Evolutionary conservation across 2,329 filamentous ascomycete genomes (phyloP), one percentile per base, ranked within the genome.

Genomic region (Volutella citrinella): DNA sequence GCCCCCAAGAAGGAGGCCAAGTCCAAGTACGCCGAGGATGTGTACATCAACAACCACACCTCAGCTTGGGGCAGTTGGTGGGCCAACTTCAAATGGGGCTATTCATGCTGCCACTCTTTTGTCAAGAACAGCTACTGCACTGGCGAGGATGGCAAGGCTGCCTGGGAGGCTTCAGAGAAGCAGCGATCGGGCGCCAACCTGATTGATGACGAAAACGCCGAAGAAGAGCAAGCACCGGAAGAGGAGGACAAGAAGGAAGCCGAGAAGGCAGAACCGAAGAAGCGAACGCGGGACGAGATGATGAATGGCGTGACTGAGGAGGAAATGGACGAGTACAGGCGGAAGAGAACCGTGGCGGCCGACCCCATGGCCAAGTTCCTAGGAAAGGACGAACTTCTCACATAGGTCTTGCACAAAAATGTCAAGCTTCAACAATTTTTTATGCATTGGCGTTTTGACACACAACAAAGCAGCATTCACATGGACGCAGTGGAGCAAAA

Each of bases 51-150:
- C 68, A 98, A 98, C 55, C 93, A 98, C 64, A 88, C 80, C 4
- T 83, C 84, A 0, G 83, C 95, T 4, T 98, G 89, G 87, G 93
- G 93, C 30, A 95, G 89, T 54, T 98, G 93, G 93, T 98, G 93
- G 93, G 78, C 81, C 33, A 82, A 87, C 55, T 97, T 96, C 66
- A 78, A 84, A 62, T 98, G 93, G 93, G 93, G 93, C 2, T 98
- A 95, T 62, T 78, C 86, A 15, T 98, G 93, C 62, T 98, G 93
- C 68, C 89, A 94, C 59, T 95, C 89, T 0, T 83, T 81, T 15
- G 78, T 95, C 43, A 96, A 95, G 66, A 97, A 98, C 63, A 95
- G 89, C 54, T 98, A 97, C 56, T 98, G 93, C 61, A 97, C 91
- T 1, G 93, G 93, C 17, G 87, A 93, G 41, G 87, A 86, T 38